These are phyloP conservation scores for Argentina anserina DNA, from an alignment of 306 rosid genomes.

Conservation along the genomic window DNA sequence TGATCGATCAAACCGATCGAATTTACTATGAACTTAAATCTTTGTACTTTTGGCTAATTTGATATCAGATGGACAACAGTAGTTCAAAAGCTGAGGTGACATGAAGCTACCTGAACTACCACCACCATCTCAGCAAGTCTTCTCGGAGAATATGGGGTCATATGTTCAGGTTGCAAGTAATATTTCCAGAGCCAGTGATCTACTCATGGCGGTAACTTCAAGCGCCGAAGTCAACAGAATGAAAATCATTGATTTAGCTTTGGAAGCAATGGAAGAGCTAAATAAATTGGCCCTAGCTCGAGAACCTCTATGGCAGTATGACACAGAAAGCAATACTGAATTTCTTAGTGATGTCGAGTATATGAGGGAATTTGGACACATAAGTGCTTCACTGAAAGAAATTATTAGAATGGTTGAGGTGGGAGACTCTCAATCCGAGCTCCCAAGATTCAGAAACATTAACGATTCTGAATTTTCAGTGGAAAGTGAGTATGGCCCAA, in stretches of 20 bases:
- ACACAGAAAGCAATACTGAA: constrained; percentile 16
- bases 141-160: not conserved
- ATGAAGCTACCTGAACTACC: not conserved
- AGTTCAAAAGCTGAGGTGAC: not conserved
- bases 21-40: not conserved
- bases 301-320: constrained; percentile 38
- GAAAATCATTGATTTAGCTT: constrained; percentile 25
- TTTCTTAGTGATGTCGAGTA: constrained; percentile 31
- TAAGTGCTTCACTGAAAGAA: constrained; percentile 27
- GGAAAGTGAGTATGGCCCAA: not conserved
- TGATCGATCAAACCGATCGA: not conserved
- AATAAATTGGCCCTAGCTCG: constrained; percentile 17
- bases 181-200: constrained; percentile 39
- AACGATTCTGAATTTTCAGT: not conserved
- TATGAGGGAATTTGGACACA: constrained; percentile 29
- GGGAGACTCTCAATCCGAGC: constrained; percentile 26
- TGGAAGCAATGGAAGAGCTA: constrained; percentile 39
- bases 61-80: not conserved
- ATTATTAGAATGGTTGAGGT: constrained; percentile 45
- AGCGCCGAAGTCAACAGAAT: constrained; percentile 13
- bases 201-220: constrained; percentile 34
- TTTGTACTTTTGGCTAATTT: not conserved
- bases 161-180: not conserved
- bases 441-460: constrained; percentile 26
- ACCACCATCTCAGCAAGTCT: not conserved